Conservation (phyloP, 768 basidiomycete genomes). For the Pleurotus eryngii region DNA sequence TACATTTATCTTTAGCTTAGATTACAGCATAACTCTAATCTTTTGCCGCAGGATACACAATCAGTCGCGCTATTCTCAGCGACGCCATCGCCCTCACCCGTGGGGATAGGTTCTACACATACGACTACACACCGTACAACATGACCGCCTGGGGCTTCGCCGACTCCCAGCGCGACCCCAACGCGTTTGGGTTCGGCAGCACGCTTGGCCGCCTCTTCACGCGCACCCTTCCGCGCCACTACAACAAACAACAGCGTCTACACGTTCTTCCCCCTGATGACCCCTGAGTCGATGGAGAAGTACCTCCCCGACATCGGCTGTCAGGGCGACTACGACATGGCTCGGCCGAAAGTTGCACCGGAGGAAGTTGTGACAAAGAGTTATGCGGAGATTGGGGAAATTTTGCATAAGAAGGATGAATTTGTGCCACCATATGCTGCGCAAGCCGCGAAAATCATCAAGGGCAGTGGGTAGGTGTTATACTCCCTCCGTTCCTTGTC, state of each 20-base stretch:
- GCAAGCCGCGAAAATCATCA: conserved; percentile 50
- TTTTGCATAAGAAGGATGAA: conserved; percentile 41
- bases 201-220: conserved; percentile 72
- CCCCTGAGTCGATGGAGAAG: conserved; percentile 63
- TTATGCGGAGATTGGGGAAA: conserved; percentile 49
- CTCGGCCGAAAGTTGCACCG: conserved; percentile 37
- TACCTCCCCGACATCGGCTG: conserved; percentile 56
- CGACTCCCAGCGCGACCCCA: conserved; percentile 74
- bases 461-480: conserved; percentile 54
- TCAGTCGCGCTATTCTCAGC: conserved; percentile 80
- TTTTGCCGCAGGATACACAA: conserved; percentile 58
- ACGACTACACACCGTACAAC: conserved; percentile 79
- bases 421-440: conserved; percentile 50
- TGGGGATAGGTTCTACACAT: conserved; percentile 79
- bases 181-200: conserved; percentile 73
- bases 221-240: conserved; percentile 70
- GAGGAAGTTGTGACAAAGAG: conserved; percentile 32
- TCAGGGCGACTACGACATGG: conserved; percentile 50
- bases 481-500: not conserved
- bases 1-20: not conserved
- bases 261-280: conserved; percentile 89
- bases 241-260: conserved; percentile 66
- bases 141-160: conserved; percentile 82
- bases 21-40: not conserved
- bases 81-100: conserved; percentile 86